These are phyloP conservation scores for Basidioascus undulatus DNA, from an alignment of 768 basidiomycete species.

Conservation along the genomic window DNA sequence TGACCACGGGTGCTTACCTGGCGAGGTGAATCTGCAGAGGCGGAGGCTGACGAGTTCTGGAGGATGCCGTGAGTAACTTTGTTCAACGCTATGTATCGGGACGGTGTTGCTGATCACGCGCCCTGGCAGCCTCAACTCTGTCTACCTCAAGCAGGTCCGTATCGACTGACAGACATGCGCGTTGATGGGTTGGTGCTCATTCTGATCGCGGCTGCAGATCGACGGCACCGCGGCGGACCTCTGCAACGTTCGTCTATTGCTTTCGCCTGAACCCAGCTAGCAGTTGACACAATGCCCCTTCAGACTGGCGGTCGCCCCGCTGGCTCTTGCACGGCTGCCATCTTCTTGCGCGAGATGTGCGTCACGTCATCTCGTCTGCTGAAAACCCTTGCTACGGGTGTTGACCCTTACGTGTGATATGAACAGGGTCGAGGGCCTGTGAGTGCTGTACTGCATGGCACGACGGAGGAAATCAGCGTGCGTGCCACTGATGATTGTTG, in stretches of 20 bases:
- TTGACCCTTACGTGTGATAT: too few relatives aligned
- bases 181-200: too few relatives aligned
- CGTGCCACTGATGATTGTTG: not conserved
- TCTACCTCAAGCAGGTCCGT: conserved; percentile 42
- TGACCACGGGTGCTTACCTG: conserved; percentile 23
- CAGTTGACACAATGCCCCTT: not conserved
- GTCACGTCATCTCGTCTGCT: too few relatives aligned
- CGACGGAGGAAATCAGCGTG: too few relatives aligned
- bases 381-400: too few relatives aligned
- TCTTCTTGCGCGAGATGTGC: too few relatives aligned
- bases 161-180: too few relatives aligned
- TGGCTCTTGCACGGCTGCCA: conserved; percentile 55
- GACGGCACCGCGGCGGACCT: conserved; percentile 29
- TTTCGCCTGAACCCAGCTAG: not conserved
- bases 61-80: too few relatives aligned
- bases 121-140: conserved; percentile 59
- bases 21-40: conserved; percentile 10
- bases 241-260: conserved; percentile 27
- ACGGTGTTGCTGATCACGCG: too few relatives aligned
- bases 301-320: conserved; percentile 48
- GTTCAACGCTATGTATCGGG: too few relatives aligned
- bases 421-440: conserved; percentile 14
- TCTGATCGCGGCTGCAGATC: too few relatives aligned
- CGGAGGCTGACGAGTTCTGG: conserved; percentile 32
- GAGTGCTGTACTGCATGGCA: not conserved